Base-by-base conservation (phyloP, 352 stramenopile species). In the Phytophthora tubulina region DNA sequence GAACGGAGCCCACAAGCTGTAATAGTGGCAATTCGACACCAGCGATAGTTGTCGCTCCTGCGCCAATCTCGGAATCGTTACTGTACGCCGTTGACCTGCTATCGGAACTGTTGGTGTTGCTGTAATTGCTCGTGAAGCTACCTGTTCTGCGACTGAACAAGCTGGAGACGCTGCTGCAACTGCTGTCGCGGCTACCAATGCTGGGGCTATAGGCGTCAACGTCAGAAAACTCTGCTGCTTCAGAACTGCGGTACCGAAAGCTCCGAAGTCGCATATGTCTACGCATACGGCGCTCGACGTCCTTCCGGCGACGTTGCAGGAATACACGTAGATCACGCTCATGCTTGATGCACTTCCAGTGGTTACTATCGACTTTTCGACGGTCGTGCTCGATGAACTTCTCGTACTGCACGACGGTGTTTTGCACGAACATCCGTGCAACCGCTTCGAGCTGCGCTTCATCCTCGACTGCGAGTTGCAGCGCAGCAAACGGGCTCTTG, bases 311-410 rank as follows among this genome's bases (percentile, higher is more conserved):
- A 30, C 78, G 75, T 33, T 87, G 75, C 14, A 78, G 51, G 59
- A 79, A 90, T 46, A 90, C 79, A 5, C 72, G 75, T 41, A 90
- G 52, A 21, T 82, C 71, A 8, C 85, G 73, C 27, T 86, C 75
- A 10, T 84, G 72, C 31, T 87, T 88, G 33, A 85, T 65, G 51
- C 81, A 75, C 58, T 86, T 80, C 84, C 82, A 92, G 21, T 78
- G 63, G 39, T 79, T 72, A 3, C 45, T n/a, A 38, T 90, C 76
- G 36, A 90, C 51, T 15, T 76, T 75, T 66, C 70, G 67, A 53
- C 82, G 45, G 53, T 84, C 67, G 3, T 78, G 64, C 44, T 79
- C 71, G 21, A 88, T 74, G 63, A 81, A 88, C 49, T 76, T 72
- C 55, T 86, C 76, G 64, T 89, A 91, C 65, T 89, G 66, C 3